A percentile compares a stretch with the other conserved stretches of the same genome.
Evolutionary conservation across 345 rosid species (phyloP).

Genomic region (Euphorbia lathyris): DNA sequence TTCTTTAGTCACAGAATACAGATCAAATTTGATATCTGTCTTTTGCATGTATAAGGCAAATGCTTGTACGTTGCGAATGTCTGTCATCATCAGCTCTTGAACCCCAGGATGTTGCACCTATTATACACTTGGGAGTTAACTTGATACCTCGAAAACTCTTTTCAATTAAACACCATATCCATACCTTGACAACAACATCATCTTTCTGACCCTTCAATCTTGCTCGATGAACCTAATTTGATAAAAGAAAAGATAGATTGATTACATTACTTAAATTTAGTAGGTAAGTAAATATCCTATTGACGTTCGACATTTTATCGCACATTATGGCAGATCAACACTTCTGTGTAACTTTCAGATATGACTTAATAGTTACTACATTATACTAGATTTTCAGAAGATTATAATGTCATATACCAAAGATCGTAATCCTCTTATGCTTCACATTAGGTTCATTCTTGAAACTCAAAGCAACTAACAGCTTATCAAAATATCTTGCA

Average conservation of each 20-base stretch:
- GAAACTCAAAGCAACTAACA: not conserved
- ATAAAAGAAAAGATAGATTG: constrained; percentile 6
- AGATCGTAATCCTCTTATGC: not conserved
- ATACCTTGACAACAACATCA: constrained; percentile 90
- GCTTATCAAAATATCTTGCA: not conserved
- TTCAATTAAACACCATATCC: constrained; percentile 16
- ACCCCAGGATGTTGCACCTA: constrained; percentile 98
- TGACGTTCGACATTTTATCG: not conserved
- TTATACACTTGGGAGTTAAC: constrained; percentile 19
- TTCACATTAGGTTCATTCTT: not conserved
- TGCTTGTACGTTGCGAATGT: constrained; percentile 81
- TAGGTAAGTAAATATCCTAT: not conserved
- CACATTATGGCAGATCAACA: not conserved
- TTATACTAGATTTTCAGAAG: not conserved
- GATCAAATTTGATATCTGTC: constrained; percentile 83
- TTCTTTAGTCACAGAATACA: constrained; percentile 75
- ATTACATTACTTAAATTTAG: not conserved
- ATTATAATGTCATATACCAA: not conserved
- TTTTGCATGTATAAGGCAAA: constrained; percentile 90
- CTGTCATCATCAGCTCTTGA: constrained; percentile 90
- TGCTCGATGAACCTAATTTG: constrained; percentile 78
- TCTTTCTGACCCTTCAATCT: constrained; percentile 63
- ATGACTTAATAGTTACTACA: not conserved
- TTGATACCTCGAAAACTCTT: constrained; percentile 13
- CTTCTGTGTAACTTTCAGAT: not conserved